A percentile compares a stretch with the other conserved stretches of the same genome.
phyloP scores from a whole-genome alignment of 768 basidiomycete species.

The Psilocybe sp. region DNA sequence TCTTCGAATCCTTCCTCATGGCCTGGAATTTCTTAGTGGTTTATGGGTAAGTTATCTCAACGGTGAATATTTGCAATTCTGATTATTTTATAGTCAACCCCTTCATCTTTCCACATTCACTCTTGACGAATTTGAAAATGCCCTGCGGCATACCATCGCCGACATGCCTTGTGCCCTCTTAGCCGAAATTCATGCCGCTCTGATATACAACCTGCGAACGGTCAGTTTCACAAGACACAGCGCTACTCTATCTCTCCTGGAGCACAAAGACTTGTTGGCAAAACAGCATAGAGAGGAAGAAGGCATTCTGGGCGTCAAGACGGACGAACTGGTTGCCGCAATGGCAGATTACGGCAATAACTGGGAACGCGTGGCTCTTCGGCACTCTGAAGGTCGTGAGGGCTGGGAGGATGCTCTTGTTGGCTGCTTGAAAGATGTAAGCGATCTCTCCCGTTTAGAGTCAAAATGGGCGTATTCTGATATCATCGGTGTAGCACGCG shows the following conservation, averaged over 20 bases:
- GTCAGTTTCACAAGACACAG: slow-evolving; percentile 74
- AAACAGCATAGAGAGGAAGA: slow-evolving; percentile 37
- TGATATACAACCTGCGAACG: slow-evolving; percentile 89
- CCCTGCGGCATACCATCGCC: slow-evolving; percentile 69
- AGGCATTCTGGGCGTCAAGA: slow-evolving; percentile 49
- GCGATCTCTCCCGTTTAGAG: slow-evolving; percentile 29
- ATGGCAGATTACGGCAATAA: slow-evolving; percentile 83
- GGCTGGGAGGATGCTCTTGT: slow-evolving; percentile 93
- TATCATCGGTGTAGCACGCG: slow-evolving; percentile 54
- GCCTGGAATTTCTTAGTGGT: slow-evolving; percentile 93
- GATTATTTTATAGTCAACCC: slow-evolving; percentile 60
- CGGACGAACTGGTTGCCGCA: slow-evolving; percentile 61
- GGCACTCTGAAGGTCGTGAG: slow-evolving; percentile 69
- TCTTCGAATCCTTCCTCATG: slow-evolving; percentile 87
- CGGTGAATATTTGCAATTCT: slow-evolving; percentile 5
- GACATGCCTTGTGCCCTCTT: slow-evolving; percentile 77
- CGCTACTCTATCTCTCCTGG: slow-evolving; percentile 65
- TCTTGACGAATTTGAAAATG: slow-evolving; percentile 89
- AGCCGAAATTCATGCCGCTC: slow-evolving; percentile 82
- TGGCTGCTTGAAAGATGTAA: slow-evolving; percentile 85
- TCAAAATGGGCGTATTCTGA: slow-evolving; percentile 1
- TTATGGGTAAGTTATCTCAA: slow-evolving; percentile 70
- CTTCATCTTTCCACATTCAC: slow-evolving; percentile 86
- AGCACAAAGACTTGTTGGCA: slow-evolving; percentile 36
- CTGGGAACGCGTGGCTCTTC: slow-evolving; percentile 78